These are phyloP conservation scores for Bipolaris sorokiniana DNA, from an alignment of 2,329 filamentous ascomycete species.

Conservation along the genomic window DNA sequence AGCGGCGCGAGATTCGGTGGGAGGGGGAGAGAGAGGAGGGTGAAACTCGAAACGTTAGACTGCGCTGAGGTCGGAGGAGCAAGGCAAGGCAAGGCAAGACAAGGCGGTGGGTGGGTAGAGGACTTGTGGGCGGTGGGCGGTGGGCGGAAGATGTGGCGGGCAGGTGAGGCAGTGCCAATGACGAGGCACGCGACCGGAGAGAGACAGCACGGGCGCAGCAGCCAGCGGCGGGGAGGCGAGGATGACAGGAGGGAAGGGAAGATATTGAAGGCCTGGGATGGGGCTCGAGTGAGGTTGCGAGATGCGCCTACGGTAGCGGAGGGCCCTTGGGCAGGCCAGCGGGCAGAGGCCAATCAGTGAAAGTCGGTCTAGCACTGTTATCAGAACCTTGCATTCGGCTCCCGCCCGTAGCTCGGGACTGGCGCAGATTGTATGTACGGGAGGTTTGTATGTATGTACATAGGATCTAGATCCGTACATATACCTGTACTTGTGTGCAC, in stretches of 20 bases:
- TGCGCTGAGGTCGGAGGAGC: constrained; percentile 29
- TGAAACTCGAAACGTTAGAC: constrained; percentile 50
- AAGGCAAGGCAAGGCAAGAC: not conserved
- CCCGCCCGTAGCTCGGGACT: constrained; percentile 24
- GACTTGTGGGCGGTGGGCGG: constrained; percentile 41
- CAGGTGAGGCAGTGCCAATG: constrained; percentile 17
- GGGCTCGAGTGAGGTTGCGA: constrained; percentile 27
- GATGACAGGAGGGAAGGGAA: constrained; percentile 16
- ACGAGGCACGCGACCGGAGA: constrained; percentile 24
- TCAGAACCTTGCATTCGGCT: constrained; percentile 28
- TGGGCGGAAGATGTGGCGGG: constrained; percentile 33
- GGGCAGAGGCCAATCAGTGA: constrained; percentile 18
- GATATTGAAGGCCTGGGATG: constrained; percentile 9
- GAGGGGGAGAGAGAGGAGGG: constrained; percentile 26
- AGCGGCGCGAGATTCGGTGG: constrained; percentile 46
- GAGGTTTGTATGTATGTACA: too few relatives aligned
- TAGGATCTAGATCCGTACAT: too few relatives aligned
- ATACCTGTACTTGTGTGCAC: too few relatives aligned
- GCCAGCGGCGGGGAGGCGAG: constrained; percentile 24
- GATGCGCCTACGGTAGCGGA: constrained; percentile 22
- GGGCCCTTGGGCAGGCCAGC: constrained; percentile 18
- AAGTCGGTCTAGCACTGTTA: constrained; percentile 26
- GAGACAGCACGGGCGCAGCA: constrained; percentile 32
- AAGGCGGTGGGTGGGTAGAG: not conserved
- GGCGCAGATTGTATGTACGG: constrained; percentile 16